These are phyloP conservation scores for Hydrangea macrophylla DNA, from an alignment of 148 eudicot genomes.

Conservation along the genomic window DNA sequence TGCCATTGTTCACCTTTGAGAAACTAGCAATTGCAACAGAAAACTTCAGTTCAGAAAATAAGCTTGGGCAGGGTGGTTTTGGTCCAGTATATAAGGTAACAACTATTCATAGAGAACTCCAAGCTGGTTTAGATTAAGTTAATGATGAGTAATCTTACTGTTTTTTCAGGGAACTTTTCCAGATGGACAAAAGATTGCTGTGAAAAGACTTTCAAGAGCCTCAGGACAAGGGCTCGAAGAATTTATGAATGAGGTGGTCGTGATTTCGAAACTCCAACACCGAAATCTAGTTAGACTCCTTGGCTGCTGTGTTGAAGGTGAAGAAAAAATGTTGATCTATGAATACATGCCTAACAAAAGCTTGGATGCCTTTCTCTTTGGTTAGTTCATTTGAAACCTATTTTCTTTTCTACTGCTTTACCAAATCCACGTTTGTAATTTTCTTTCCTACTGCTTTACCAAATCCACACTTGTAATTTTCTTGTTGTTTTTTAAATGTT, in stretches of 20 bases:
- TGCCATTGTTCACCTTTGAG: slow-evolving; percentile 34
- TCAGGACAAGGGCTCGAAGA: slow-evolving; percentile 38
- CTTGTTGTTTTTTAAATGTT: no score
- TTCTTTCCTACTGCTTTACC: neutral
- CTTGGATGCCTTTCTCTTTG: slow-evolving; percentile 36
- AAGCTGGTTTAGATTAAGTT: neutral
- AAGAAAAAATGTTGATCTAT: slow-evolving; percentile 38
- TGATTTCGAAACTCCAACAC: slow-evolving; percentile 51
- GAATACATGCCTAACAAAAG: slow-evolving; percentile 48
- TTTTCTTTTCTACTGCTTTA: neutral
- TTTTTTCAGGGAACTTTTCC: slow-evolving; percentile 26
- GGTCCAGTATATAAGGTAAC: slow-evolving; percentile 52
- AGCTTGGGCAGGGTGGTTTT: slow-evolving; percentile 59
- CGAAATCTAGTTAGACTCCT: slow-evolving; percentile 43
- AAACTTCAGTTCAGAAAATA: slow-evolving; percentile 25
- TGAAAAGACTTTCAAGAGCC: slow-evolving; percentile 30
- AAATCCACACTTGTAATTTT: no score
- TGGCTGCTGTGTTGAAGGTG: slow-evolving; percentile 36
- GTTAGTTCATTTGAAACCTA: slow-evolving; percentile 15
- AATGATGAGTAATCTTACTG: slow-evolving; percentile 1
- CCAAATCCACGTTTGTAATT: neutral
- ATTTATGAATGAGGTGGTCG: slow-evolving; percentile 39
- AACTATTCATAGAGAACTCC: neutral
- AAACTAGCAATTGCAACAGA: slow-evolving; percentile 37
- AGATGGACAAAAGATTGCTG: slow-evolving; percentile 34